These are phyloP conservation scores for Colletotrichum euphorbiae DNA, from an alignment of 2,329 filamentous ascomycete genomes.

Conservation along the genomic window DNA sequence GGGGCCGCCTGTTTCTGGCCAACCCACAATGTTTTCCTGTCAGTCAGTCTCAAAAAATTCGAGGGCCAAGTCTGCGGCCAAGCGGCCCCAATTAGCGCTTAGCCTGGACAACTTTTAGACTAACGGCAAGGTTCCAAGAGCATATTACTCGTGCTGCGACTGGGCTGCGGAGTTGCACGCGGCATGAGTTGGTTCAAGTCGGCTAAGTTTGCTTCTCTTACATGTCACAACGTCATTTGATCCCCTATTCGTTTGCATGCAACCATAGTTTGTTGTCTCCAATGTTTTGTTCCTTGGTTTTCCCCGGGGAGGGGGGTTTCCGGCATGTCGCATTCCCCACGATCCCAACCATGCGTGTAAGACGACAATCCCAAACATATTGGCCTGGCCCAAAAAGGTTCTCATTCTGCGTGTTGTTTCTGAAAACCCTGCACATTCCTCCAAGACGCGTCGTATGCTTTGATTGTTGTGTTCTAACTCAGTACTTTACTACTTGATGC, in stretches of 20 bases:
- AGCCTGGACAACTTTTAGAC: conserved; percentile 13
- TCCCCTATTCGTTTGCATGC: conserved; percentile 31
- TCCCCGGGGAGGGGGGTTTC: too few species aligned
- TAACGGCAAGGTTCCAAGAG: conserved; percentile 30
- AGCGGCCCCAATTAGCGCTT: conserved; percentile 13
- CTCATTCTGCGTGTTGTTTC: conserved; percentile 3
- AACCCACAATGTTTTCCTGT: conserved; percentile 6
- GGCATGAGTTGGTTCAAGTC: conserved; percentile 24
- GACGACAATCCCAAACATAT: conserved; percentile 21
- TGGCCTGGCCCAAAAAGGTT: neutral
- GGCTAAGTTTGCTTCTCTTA: conserved; percentile 39
- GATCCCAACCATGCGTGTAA: conserved; percentile 4
- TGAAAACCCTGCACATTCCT: neutral
- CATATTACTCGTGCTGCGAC: conserved; percentile 29
- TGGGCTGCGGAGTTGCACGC: conserved; percentile 25
- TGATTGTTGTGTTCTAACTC: neutral
- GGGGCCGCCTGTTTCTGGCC: conserved; percentile 3
- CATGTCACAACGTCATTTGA: conserved; percentile 33
- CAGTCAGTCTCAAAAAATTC: neutral
- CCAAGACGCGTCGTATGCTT: neutral
- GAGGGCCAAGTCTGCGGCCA: conserved; percentile 7
- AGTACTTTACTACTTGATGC: conserved; percentile 28
- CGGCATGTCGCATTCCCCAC: conserved; percentile 11
- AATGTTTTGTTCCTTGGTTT: too few species aligned
- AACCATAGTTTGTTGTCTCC: conserved; percentile 24